Evolutionary conservation across 2,329 filamentous ascomycete species (phyloP).

Genomic region (Dothistroma pini): DNA sequence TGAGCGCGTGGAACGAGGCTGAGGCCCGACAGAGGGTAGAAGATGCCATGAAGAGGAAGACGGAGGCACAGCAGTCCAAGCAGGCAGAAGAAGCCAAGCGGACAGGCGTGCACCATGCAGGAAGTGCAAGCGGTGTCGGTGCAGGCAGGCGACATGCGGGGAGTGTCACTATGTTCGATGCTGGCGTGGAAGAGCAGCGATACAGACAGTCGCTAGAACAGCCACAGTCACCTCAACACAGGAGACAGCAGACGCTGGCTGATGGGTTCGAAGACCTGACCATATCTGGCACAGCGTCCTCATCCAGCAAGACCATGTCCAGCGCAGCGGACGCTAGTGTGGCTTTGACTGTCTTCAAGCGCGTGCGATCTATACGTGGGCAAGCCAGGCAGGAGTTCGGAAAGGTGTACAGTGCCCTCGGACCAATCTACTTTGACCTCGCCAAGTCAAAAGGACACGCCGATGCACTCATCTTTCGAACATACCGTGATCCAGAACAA

Average conservation of each 20-base stretch:
- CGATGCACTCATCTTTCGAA: slow-evolving; percentile 79
- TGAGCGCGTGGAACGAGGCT: slow-evolving; percentile 87
- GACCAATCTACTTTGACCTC: slow-evolving; percentile 85
- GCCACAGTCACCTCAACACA: slow-evolving; percentile 23
- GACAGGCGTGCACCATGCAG: slow-evolving; percentile 34
- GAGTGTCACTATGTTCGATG: slow-evolving; percentile 69
- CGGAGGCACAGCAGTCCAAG: slow-evolving; percentile 53
- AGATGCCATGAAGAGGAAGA: slow-evolving; percentile 55
- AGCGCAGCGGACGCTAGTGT: slow-evolving; percentile 55
- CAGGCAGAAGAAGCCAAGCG: slow-evolving; percentile 40
- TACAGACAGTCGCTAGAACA: slow-evolving; percentile 43
- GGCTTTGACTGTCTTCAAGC: slow-evolving; percentile 66
- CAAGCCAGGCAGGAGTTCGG: slow-evolving; percentile 86
- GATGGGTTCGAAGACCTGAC: slow-evolving; percentile 81
- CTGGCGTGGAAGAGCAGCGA: slow-evolving; percentile 62
- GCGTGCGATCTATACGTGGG: slow-evolving; percentile 74
- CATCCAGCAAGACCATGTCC: slow-evolving; percentile 2
- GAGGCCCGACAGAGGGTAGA: slow-evolving; percentile 82
- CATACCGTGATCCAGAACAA: slow-evolving; percentile 81
- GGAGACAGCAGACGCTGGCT: slow-evolving; percentile 39
- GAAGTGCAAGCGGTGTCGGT: slow-evolving; percentile 37
- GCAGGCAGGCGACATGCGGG: slow-evolving; percentile 33
- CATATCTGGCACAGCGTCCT: slow-evolving; percentile 39
- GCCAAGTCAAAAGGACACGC: slow-evolving; percentile 67
- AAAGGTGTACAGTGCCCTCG: slow-evolving; percentile 81